A percentile compares a stretch with the other conserved stretches of the same genome.
Conservation (phyloP, 2,329 filamentous ascomycete species). For the Phialophora macrospora region DNA sequence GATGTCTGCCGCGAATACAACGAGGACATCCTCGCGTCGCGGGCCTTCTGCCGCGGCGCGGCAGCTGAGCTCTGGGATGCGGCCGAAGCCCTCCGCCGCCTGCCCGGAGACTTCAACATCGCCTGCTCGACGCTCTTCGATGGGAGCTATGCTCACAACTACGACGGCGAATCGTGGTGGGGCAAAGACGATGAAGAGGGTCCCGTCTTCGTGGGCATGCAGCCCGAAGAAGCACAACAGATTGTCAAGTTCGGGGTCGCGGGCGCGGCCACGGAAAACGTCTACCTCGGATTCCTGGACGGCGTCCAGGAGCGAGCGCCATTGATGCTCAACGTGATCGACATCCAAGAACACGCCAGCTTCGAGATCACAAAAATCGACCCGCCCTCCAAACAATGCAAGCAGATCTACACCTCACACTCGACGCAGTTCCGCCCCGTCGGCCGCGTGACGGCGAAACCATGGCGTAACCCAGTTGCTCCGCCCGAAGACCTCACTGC, state of each 20-base stretch:
- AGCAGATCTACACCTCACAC: conserved; percentile 55
- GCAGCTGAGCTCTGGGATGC: conserved; percentile 69
- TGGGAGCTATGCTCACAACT: conserved; percentile 54
- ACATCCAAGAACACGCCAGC: conserved; percentile 57
- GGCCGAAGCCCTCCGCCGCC: conserved; percentile 53
- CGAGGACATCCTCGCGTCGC: conserved; percentile 68
- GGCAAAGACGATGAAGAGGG: conserved; percentile 41
- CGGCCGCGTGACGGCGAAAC: conserved; percentile 59
- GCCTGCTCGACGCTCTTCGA: conserved; percentile 72
- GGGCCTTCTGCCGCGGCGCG: conserved; percentile 69
- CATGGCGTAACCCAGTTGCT: conserved; percentile 54
- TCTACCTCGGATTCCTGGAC: conserved; percentile 47
- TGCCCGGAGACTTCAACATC: conserved; percentile 83
- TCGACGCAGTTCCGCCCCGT: conserved; percentile 55
- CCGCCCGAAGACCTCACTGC: conserved; percentile 47
- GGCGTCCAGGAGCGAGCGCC: conserved; percentile 40
- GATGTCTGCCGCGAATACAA: conserved; percentile 82
- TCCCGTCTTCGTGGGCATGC: conserved; percentile 47
- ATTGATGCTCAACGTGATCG: conserved; percentile 49
- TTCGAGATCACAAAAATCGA: conserved; percentile 65
- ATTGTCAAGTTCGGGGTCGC: conserved; percentile 58
- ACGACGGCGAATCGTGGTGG: conserved; percentile 51
- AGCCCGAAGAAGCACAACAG: conserved; percentile 53
- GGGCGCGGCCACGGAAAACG: conserved; percentile 50
- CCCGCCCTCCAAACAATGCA: conserved; percentile 50